These are phyloP conservation scores for Thielaviopsis ethacetica DNA, from an alignment of 2,329 filamentous ascomycete species.

Conservation along the genomic window DNA sequence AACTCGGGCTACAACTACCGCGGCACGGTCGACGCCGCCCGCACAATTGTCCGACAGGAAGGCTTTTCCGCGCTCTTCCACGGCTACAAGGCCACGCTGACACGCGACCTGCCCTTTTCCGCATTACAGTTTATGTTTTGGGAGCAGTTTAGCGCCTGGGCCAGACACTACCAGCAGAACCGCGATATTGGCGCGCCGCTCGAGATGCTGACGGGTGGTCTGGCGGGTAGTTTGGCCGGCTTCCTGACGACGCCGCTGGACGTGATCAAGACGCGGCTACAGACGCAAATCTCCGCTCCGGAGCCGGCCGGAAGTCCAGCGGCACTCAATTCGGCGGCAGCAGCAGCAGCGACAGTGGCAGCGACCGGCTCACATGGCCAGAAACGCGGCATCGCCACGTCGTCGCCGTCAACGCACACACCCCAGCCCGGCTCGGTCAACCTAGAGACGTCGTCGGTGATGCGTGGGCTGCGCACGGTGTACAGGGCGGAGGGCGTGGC, in stretches of 20 bases:
- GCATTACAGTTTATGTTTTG: slow-evolving; percentile 97
- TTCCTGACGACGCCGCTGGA: slow-evolving; percentile 92
- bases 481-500: slow-evolving; percentile 77
- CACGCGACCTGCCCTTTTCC: slow-evolving; percentile 87
- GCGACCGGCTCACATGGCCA: slow-evolving; percentile 24
- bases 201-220: slow-evolving; percentile 78
- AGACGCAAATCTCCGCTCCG: slow-evolving; percentile 58
- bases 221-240: slow-evolving; percentile 81
- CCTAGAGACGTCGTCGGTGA: slow-evolving; percentile 77
- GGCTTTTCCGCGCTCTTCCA: slow-evolving; percentile 78
- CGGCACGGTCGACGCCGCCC: slow-evolving; percentile 65
- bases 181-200: slow-evolving; percentile 72
- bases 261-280: slow-evolving; percentile 90
- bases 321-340: slow-evolving; percentile 9
- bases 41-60: slow-evolving; percentile 70
- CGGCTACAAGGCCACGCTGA: slow-evolving; percentile 92
- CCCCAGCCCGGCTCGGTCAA: slow-evolving; percentile 62
- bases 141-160: slow-evolving; percentile 77
- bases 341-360: background rate
- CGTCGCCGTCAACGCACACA: slow-evolving; percentile 70
- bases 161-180: slow-evolving; percentile 60
- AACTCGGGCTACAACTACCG: slow-evolving; percentile 92
- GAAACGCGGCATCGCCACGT: slow-evolving; percentile 70
- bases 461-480: slow-evolving; percentile 70
- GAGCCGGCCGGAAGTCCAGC: slow-evolving; percentile 16